Evolutionary conservation across 257 asterid genomes (phyloP).

Genomic region (Solanum infundibuliforme): DNA sequence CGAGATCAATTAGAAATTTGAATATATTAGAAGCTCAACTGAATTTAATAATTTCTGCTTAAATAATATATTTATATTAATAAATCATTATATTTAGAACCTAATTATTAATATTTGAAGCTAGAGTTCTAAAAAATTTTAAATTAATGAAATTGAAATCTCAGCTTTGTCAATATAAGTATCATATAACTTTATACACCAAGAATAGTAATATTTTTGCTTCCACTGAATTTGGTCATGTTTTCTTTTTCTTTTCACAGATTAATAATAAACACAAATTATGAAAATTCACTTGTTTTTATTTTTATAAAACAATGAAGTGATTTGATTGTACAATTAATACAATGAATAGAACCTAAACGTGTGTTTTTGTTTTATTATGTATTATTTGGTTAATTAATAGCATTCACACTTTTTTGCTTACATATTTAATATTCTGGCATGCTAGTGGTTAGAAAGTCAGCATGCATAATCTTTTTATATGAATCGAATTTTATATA

Average conservation of each 20-base stretch:
- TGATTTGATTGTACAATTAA: background rate
- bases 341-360: background rate
- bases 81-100: too few relatives aligned
- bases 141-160: too few relatives aligned
- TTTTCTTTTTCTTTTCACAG: too few relatives aligned
- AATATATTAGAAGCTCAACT: too few relatives aligned
- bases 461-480: background rate
- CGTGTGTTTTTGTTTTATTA: background rate
- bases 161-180: background rate
- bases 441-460: background rate
- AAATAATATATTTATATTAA: too few relatives aligned
- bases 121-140: too few relatives aligned
- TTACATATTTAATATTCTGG: background rate
- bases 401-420: background rate
- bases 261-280: too few relatives aligned
- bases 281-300: background rate
- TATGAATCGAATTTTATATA: background rate
- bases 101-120: too few relatives aligned
- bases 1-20: too few relatives aligned
- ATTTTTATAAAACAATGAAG: background rate
- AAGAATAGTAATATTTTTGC: too few relatives aligned
- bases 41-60: too few relatives aligned
- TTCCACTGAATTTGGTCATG: background rate
- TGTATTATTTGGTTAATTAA: background rate
- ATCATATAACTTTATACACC: background rate